These are phyloP conservation scores for Leccinum fallax DNA, from an alignment of 1,284 basidiomycete species.

Conservation along the genomic window DNA sequence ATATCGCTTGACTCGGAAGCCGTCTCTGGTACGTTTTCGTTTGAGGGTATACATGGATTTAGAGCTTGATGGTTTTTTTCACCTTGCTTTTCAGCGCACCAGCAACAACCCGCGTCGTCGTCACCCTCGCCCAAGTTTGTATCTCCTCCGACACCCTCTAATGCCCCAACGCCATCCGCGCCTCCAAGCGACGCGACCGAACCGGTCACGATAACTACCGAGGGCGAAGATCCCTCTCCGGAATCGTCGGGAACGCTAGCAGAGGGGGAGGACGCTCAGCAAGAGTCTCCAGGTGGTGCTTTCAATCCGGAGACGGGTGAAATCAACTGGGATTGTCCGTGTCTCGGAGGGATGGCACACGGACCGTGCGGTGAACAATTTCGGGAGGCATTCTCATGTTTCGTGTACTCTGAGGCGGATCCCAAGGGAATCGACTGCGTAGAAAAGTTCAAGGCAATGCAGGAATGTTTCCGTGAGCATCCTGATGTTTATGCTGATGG, in stretches of 20 bases:
- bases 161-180: conserved; percentile 9
- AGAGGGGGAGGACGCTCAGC: conserved; percentile 33
- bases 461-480: conserved; percentile 95
- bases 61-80: not conserved
- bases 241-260: conserved; percentile 12
- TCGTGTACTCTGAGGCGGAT: conserved; percentile 92
- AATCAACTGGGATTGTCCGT: conserved; percentile 99
- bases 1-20: conserved; percentile 35
- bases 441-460: conserved; percentile 98
- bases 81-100: conserved; percentile 14
- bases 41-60: not conserved
- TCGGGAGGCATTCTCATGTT: conserved; percentile 96
- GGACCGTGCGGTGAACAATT: conserved; percentile 96
- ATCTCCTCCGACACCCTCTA: conserved; percentile 13
- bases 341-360: conserved; percentile 97
- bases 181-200: conserved; percentile 10
- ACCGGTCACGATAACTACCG: not conserved
- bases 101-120: conserved; percentile 10
- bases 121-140: not conserved
- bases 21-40: conserved; percentile 22
- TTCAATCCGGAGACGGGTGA: conserved; percentile 95
- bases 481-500: conserved; percentile 96
- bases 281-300: conserved; percentile 50
- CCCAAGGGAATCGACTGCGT: conserved; percentile 99
- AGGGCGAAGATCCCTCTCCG: conserved; percentile 3